phyloP scores from a whole-genome alignment of 2,329 filamentous ascomycete genomes.

The Cucurbitaria berberidis region DNA sequence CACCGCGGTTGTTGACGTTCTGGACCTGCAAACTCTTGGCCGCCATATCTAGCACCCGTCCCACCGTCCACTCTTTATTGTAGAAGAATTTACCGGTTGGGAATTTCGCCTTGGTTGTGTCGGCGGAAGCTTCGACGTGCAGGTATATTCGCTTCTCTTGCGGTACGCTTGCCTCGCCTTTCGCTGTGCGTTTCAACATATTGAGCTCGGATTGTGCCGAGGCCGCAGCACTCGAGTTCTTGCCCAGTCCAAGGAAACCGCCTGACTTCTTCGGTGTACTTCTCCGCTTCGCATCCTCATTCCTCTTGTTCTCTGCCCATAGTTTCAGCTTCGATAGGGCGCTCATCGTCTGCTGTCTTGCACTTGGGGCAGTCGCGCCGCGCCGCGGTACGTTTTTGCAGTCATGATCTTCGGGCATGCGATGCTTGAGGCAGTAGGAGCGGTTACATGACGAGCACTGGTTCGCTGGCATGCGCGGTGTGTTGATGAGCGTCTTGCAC shows the following conservation, averaged over 20 bases:
- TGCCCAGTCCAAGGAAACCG: conserved; percentile 33
- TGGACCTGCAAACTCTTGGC: conserved; percentile 78
- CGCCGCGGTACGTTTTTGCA: conserved; percentile 74
- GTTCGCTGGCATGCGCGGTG: conserved; percentile 71
- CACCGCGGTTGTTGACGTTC: conserved; percentile 81
- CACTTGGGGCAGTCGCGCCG: conserved; percentile 47
- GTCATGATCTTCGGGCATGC: conserved; percentile 80
- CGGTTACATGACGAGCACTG: conserved; percentile 74
- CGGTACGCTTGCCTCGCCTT: conserved; percentile 84
- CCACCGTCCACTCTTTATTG: conserved; percentile 81
- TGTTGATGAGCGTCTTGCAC: conserved; percentile 76
- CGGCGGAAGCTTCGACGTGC: conserved; percentile 86
- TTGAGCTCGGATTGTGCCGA: conserved; percentile 68
- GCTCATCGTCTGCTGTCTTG: conserved; percentile 73
- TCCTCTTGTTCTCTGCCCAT: conserved; percentile 83
- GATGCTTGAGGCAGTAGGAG: conserved; percentile 79
- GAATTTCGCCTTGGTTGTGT: conserved; percentile 81
- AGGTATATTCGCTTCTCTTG: conserved; percentile 88
- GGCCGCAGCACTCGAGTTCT: conserved; percentile 16
- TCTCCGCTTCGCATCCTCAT: conserved; percentile 64
- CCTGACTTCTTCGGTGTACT: conserved; percentile 26
- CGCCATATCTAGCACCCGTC: conserved; percentile 78
- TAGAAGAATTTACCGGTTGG: conserved; percentile 66
- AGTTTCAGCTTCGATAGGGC: conserved; percentile 73
- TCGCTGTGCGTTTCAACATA: conserved; percentile 82